Percentiles rank a stretch among this genome's conserved stretches.
Evolutionary conservation across 192 early-diverging fungal genomes (phyloP).

Genomic region (Backusella circina): DNA sequence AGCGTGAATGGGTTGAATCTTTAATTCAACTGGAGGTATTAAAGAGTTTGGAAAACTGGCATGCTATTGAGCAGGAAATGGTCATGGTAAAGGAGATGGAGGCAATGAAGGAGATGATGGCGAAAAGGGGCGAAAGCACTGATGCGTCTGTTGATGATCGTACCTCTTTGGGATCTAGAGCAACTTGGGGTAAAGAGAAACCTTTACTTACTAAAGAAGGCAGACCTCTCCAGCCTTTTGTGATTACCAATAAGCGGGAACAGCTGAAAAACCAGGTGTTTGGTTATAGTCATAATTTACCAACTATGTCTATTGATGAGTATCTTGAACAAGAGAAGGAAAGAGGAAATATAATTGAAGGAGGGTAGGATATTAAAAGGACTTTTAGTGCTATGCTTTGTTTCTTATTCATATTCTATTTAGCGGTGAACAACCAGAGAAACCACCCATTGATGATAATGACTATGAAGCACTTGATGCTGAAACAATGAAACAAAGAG

Average conservation of each 20-base stretch:
- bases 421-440: conserved; percentile 62
- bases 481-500: conserved; percentile 80
- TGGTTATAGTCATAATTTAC: conserved; percentile 77
- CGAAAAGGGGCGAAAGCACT: conserved; percentile 4
- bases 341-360: conserved; percentile 85
- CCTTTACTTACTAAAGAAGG: conserved; percentile 46
- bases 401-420: not conserved
- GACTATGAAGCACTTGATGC: conserved; percentile 77
- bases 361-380: conserved; percentile 53
- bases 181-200: conserved; percentile 8
- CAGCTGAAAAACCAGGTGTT: conserved; percentile 76
- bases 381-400: not conserved
- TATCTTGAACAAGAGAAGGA: conserved; percentile 84
- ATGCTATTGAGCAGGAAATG: conserved; percentile 72
- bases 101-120: conserved; percentile 41
- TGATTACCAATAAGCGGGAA: conserved; percentile 75
- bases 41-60: conserved; percentile 66
- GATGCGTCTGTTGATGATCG: conserved; percentile 19
- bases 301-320: conserved; percentile 96
- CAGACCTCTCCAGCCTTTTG: conserved; percentile 79
- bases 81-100: conserved; percentile 76
- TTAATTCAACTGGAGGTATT: conserved; percentile 71
- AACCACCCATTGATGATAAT: conserved; percentile 71
- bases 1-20: conserved; percentile 71
- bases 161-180: not conserved